These are phyloP conservation scores for Breynia disticha DNA, from an alignment of 441 rosid species.

Conservation along the genomic window DNA sequence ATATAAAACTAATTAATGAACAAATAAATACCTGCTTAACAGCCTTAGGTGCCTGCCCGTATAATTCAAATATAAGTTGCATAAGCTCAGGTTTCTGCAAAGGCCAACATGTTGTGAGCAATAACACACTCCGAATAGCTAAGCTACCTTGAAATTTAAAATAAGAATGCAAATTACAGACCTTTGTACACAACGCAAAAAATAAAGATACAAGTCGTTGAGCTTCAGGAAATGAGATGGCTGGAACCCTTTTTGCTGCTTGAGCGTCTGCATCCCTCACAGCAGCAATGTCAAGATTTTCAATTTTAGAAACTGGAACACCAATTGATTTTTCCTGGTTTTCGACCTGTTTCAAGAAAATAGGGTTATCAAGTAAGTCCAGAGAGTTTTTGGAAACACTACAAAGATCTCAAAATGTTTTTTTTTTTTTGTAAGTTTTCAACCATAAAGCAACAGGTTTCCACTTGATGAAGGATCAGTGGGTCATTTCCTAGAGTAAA, in stretches of 20 bases:
- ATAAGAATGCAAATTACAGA: constrained; percentile 21
- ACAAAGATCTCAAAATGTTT: neutral
- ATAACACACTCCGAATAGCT: neutral
- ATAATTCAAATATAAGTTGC: constrained; percentile 68
- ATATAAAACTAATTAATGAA: neutral
- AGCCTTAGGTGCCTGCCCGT: constrained; percentile 68
- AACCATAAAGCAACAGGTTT: neutral
- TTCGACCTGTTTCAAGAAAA: neutral
- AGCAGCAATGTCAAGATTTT: neutral
- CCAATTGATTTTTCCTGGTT: neutral
- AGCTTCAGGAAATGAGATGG: constrained; percentile 55
- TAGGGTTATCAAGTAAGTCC: neutral
- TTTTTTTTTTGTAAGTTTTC: neutral
- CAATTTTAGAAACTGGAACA: neutral
- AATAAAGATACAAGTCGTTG: constrained; percentile 77
- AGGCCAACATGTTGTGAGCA: constrained; percentile 16
- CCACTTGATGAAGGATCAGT: neutral
- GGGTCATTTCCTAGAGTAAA: neutral
- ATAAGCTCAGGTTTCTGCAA: constrained; percentile 83
- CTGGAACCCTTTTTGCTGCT: neutral
- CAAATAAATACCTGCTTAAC: constrained; percentile 68
- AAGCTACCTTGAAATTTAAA: constrained; percentile 7
- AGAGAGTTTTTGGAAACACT: neutral
- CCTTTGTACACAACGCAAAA: constrained; percentile 97
- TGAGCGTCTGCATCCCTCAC: neutral